Evolutionary conservation across 352 stramenopile genomes (phyloP).

Genomic region (Globisporangium canariense): DNA sequence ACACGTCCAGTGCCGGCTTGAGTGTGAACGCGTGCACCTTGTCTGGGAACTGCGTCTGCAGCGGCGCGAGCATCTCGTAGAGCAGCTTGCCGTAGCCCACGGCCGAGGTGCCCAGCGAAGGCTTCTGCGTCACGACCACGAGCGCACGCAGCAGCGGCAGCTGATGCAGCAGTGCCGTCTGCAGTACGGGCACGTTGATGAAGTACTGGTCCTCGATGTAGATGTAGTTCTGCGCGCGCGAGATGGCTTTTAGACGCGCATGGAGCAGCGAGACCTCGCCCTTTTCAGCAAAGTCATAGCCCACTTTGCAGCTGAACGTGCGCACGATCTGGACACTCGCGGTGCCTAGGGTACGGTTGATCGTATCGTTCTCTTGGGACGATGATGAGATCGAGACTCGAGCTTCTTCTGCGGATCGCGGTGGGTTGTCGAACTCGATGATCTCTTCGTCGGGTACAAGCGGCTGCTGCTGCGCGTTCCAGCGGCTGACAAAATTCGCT

Average conservation of each 20-base stretch:
- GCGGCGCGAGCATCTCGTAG: slow-evolving; percentile 33
- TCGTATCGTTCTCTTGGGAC: not conserved
- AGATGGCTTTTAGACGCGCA: slow-evolving; percentile 33
- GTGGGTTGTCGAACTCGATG: slow-evolving; percentile 7
- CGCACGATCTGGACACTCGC: slow-evolving; percentile 32
- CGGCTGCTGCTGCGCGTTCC: slow-evolving; percentile 19
- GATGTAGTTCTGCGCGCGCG: slow-evolving; percentile 33
- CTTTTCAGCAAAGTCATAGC: slow-evolving; percentile 26
- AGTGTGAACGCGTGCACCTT: slow-evolving; percentile 30
- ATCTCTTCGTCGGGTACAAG: slow-evolving; percentile 7
- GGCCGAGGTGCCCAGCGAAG: slow-evolving; percentile 14
- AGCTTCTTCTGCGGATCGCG: not conserved
- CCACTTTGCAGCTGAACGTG: slow-evolving; percentile 37
- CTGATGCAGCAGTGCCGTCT: slow-evolving; percentile 23
- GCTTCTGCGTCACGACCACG: slow-evolving; percentile 25
- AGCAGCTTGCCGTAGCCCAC: slow-evolving; percentile 35
- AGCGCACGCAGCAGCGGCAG: slow-evolving; percentile 27
- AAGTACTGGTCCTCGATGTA: slow-evolving; percentile 54
- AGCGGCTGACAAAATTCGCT: slow-evolving; percentile 29
- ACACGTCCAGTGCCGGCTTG: slow-evolving; percentile 27
- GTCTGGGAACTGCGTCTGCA: slow-evolving; percentile 30
- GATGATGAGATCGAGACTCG: not conserved
- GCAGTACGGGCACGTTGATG: slow-evolving; percentile 32
- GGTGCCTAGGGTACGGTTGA: not conserved
- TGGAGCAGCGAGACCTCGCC: slow-evolving; percentile 35